A percentile compares a stretch with the other conserved stretches of the same genome.
phyloP scores from a whole-genome alignment of 1,284 basidiomycete species.

The Cerioporus squamosus region DNA sequence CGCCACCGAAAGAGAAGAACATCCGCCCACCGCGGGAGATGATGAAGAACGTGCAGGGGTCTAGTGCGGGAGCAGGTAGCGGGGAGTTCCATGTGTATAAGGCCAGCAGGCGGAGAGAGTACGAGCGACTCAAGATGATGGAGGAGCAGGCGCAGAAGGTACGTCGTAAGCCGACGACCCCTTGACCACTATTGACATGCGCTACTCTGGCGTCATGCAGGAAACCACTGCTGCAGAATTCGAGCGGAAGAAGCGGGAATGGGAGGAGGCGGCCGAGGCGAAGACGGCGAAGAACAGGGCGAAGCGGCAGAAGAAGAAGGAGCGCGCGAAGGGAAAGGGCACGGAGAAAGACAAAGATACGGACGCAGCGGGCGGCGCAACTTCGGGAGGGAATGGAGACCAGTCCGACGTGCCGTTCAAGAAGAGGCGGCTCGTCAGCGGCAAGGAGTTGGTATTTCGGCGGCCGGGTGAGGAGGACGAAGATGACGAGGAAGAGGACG shows the following conservation, averaged over 20 bases:
- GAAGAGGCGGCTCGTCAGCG: slow-evolving; percentile 58
- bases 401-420: slow-evolving; percentile 43
- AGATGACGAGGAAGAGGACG: slow-evolving; percentile 40
- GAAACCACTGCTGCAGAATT: slow-evolving; percentile 71
- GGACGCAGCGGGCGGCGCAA: slow-evolving; percentile 17
- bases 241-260: slow-evolving; percentile 63
- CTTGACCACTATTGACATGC: background rate
- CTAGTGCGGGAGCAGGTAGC: slow-evolving; percentile 90
- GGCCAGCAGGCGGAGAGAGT: slow-evolving; percentile 91
- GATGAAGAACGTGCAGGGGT: slow-evolving; percentile 99
- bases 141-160: slow-evolving; percentile 85
- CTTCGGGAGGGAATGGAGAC: slow-evolving; percentile 27
- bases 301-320: slow-evolving; percentile 91
- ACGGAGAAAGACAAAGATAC: slow-evolving; percentile 27
- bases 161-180: slow-evolving; percentile 16
- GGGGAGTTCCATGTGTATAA: slow-evolving; percentile 99
- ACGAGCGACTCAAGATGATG: slow-evolving; percentile 91
- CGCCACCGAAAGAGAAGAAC: slow-evolving; percentile 76
- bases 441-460: slow-evolving; percentile 61
- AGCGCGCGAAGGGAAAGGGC: slow-evolving; percentile 49
- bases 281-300: slow-evolving; percentile 94
- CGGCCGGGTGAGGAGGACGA: slow-evolving; percentile 57
- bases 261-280: slow-evolving; percentile 71
- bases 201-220: slow-evolving; percentile 41
- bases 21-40: slow-evolving; percentile 86